Conservation (phyloP, 2,329 filamentous ascomycete species). For the Magnaporthiopsis poae region DNA sequence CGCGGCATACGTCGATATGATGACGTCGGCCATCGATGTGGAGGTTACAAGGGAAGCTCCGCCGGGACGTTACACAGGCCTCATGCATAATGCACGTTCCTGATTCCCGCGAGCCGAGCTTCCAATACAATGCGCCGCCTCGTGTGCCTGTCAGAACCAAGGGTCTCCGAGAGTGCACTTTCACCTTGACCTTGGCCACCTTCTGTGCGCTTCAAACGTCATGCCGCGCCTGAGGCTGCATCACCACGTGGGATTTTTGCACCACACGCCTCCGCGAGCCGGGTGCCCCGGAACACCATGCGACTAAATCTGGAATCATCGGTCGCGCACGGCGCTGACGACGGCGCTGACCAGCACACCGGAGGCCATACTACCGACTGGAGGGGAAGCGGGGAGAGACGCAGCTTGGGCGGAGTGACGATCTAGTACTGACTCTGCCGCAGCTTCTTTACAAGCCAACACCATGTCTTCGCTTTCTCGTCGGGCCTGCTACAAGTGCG, state of each 20-base stretch:
- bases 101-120: constrained; percentile 6
- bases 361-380: background rate
- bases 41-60: background rate
- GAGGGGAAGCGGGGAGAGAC: background rate
- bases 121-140: background rate
- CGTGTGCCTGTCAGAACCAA: background rate
- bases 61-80: constrained; percentile 15
- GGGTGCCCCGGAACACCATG: background rate
- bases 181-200: background rate
- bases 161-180: background rate
- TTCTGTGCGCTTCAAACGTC: background rate
- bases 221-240: background rate
- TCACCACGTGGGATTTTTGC: background rate
- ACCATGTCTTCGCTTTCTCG: constrained; percentile 71
- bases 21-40: background rate
- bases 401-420: background rate
- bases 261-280: background rate
- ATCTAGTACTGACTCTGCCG: background rate
- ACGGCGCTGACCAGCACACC: background rate
- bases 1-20: background rate
- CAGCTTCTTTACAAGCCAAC: constrained; percentile 8
- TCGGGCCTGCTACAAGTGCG: constrained; percentile 74
- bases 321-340: background rate
- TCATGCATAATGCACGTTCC: constrained; percentile 18
- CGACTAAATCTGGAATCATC: background rate